Base-by-base conservation (phyloP, 768 basidiomycete genomes). In the Amylocystis lapponica region DNA sequence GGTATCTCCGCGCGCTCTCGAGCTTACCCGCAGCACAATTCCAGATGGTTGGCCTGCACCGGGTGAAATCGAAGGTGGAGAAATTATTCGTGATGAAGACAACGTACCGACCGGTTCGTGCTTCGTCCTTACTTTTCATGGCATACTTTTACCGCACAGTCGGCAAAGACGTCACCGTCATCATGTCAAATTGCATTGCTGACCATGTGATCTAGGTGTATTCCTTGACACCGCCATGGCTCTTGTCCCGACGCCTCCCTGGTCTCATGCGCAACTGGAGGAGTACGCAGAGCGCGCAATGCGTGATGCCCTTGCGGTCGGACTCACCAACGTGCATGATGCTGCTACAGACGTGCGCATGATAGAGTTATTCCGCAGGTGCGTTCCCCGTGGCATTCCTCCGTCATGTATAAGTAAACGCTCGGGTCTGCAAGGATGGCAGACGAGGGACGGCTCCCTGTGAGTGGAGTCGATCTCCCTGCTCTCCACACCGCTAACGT, bases 181-280 rank as follows among this genome's bases (percentile, higher is more conserved):
- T 49, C 13, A 29, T 10, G 10, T 17, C 34, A 17, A 11, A 19
- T n/a, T 30, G n/a, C 29, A 9, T 9, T 11, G 33, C 33, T 11
- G 17, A 13, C 10, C 16, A 22, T 38, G 9, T 42, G 9, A 14
- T 8, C 3, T 35, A 69, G 88, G 89, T 5, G 66, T 92, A 16
- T 83, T 93, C 47, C 67, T 95, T 23, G 95, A 98, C 63, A 89
- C 89, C 25, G 95, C 94, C 0, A 90, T 92, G 79, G 55, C 60
- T 12, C 72, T 94, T 26, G 74, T 96, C 14, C 79, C 75, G 2
- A 65, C 67, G 10, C 93, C 91, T 0, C 56, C 70, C 1, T 81
- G 79, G 71, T 74, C 76, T 0, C 69, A 79, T 21, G 47, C 46
- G 1, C 70, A 79, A 39, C 74, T 81, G 53, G 66, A 73, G 49